Evolutionary conservation across 495 filamentous ascomycete species (phyloP).

Genomic region (Rusavskia elegans): DNA sequence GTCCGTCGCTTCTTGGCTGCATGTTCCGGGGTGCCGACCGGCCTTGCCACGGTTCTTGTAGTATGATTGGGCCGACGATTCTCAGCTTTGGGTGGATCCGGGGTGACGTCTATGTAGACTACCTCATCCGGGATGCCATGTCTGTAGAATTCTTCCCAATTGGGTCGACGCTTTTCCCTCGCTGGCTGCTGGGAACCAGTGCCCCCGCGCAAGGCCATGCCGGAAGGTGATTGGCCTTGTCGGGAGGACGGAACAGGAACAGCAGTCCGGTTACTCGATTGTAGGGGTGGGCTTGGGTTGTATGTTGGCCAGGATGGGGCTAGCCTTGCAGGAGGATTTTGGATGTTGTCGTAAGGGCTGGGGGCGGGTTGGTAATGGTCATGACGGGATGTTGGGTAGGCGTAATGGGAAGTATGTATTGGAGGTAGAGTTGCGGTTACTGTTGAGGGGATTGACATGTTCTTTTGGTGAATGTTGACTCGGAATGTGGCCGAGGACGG

Average conservation of each 20-base stretch:
- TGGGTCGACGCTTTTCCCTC: slow-evolving; percentile 45
- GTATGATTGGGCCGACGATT: slow-evolving; percentile 29
- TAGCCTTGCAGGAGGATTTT: slow-evolving; percentile 35
- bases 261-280: slow-evolving; percentile 18
- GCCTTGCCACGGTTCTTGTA: slow-evolving; percentile 14
- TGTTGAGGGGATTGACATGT: slow-evolving; percentile 70
- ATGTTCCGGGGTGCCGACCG: slow-evolving; percentile 26
- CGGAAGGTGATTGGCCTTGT: slow-evolving; percentile 11
- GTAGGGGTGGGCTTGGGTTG: slow-evolving; percentile 25
- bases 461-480: neutral
- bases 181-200: slow-evolving; percentile 26
- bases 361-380: slow-evolving; percentile 39
- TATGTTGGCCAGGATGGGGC: slow-evolving; percentile 31
- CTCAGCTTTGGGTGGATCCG: slow-evolving; percentile 31
- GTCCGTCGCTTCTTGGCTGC: slow-evolving; percentile 49
- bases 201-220: slow-evolving; percentile 9
- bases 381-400: slow-evolving; percentile 43
- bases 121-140: slow-evolving; percentile 87
- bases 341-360: slow-evolving; percentile 33
- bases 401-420: slow-evolving; percentile 53
- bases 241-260: slow-evolving; percentile 14
- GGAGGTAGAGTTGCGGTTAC: slow-evolving; percentile 55
- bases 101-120: slow-evolving; percentile 87
- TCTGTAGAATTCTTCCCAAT: slow-evolving; percentile 86
- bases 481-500: neutral